Base-by-base conservation (phyloP, 2,329 filamentous ascomycete genomes). In the Lachnellula cervina region DNA sequence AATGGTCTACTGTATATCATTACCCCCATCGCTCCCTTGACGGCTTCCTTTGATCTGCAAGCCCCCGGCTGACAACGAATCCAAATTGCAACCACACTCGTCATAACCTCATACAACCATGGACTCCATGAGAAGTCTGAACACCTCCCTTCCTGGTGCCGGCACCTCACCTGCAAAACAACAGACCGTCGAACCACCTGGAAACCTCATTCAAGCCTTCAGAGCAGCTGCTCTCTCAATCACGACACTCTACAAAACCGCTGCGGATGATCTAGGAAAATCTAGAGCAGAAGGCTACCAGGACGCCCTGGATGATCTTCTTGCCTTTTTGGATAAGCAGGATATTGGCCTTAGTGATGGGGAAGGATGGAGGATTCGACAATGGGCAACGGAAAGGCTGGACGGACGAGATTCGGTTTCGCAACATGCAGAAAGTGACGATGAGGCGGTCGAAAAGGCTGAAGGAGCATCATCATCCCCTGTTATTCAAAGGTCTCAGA, bases 231-330 rank as follows among this genome's bases (percentile, higher is more conserved):
- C 94, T 19, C 80, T 97, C 35, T 96, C 91, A 5, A 92, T 97
- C 54, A 97, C 94, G 48, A 96, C 95, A 68, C 84, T 99, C 14
- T 97, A 97, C 77, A 97, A 96, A 74, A 92, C 87, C 40, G 93
- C 93, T 3, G 87, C 89, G 13, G 79, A 84, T 34, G 88, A 89
- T 49, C 86, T 94, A 70, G 80, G 86, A 49, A 86, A 86, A 66
- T 85, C 90, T 47, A 84, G 89, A 49, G 76, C 82, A 50, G 87
- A 92, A 40, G 94, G 94, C 25, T 97, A 97, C 66, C 92, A 97
- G 71, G 92, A 97, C 69, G 95, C 92, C 38, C 77, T 99, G 38
- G 90, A 97, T 61, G 93, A 97, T 63, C 77, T 99, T 5, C 75
- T 97, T n/a, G 74, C 79, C 16, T 95, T 96, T 64, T 76, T 97